Evolutionary conservation across 345 rosid species (phyloP).

Genomic region (Brassica napus): Da-Ae NC_063450.1:703001-703500

Average conservation of each 20-base stretch:
- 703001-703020: too few relatives aligned
- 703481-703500: conserved; percentile 58
- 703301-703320: conserved; percentile 7
- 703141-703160: too few relatives aligned
- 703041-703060: too few relatives aligned
- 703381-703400: conserved; percentile 41
- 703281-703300: conserved; percentile 4
- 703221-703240: background rate
- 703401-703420: conserved; percentile 63
- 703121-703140: too few relatives aligned
- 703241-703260: background rate
- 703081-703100: too few relatives aligned
- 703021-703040: too few relatives aligned
- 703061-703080: too few relatives aligned
- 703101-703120: too few relatives aligned
- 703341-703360: background rate
- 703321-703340: background rate
- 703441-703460: conserved; percentile 89
- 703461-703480: conserved; percentile 83
- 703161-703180: too few relatives aligned
- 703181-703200: too few relatives aligned
- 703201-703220: too few relatives aligned
- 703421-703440: conserved; percentile 74
- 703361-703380: background rate
- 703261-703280: background rate